Evolutionary conservation across 2,329 filamentous ascomycete genomes (phyloP), one percentile per base, ranked within the genome.

Genomic region (Penicillium sp.): DNA sequence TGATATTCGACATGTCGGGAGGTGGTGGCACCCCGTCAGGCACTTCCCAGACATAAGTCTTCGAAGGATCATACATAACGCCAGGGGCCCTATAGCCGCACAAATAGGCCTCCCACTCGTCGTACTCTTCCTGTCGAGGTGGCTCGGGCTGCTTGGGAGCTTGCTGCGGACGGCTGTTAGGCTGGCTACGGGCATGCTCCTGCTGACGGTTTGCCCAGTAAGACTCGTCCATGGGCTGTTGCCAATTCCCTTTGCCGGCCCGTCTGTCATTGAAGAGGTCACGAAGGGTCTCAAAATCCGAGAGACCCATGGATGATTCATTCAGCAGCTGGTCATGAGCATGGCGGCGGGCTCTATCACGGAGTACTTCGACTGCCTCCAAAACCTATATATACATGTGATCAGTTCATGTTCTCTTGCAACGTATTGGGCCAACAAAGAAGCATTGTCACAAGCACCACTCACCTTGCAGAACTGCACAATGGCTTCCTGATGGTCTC

Each of bases 341-440:
- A 20, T 25, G 15, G 8, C 64, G 64, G 6, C 57, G 54, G 20
- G 27, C 18, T 9, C 61, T 50, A 27, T 71, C 66, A 15, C 66
- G 66, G 28, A 71, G 67, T 7, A 57, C 51, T n/a, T 70, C 66
- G 29, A 64, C 53, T 8, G 68, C 68, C 51, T 68, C 50, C 33
- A 63, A 58, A 28, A 69, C 64, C 68, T 70, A 27, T 33, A 27
- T 33, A 15, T 27, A 32, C 20, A 31, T 10, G 18, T 35, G 9
- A 20, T 44, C 6, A 42, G 28, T n/a, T 37, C 20, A 6, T 13
- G 10, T 8, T 47, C 24, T 15, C 15, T 20, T 35, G 27, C 7
- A 20, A 4, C n/a, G 15, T 12, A 27, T n/a, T 25, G 38, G 18
- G 12, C 12, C 15, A 50, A 27, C 31, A 27, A 28, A 40, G 39